Percentiles rank a stretch among this genome's conserved stretches.
Conservation (phyloP, 2,329 filamentous ascomycete genomes). For the Aureobasidium vineae region DNA sequence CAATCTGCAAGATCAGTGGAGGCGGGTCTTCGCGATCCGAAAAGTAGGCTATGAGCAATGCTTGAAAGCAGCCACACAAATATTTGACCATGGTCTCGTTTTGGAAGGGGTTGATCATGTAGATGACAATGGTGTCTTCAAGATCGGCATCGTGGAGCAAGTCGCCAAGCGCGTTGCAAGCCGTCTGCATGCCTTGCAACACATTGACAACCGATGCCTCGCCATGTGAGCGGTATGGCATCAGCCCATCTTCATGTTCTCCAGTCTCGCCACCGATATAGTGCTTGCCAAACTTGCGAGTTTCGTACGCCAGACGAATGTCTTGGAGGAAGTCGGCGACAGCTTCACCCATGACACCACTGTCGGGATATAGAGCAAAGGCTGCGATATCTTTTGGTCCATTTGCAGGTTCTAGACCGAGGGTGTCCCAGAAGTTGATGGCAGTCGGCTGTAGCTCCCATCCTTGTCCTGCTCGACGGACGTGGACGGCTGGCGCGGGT, state of each 20-base stretch:
- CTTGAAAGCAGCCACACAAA: conserved; percentile 70
- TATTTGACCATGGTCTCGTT: conserved; percentile 61
- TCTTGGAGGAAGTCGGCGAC: conserved; percentile 65
- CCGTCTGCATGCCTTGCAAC: conserved; percentile 12
- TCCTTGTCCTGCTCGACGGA: conserved; percentile 66
- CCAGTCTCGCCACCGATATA: conserved; percentile 42
- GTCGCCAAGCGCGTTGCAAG: conserved; percentile 20
- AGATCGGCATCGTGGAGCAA: conserved; percentile 4
- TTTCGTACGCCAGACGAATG: conserved; percentile 69
- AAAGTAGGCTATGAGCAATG: conserved; percentile 65
- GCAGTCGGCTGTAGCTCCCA: conserved; percentile 74
- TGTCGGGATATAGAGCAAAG: conserved; percentile 68
- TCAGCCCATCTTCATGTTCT: conserved; percentile 12
- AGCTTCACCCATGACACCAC: conserved; percentile 61
- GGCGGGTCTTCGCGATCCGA: conserved; percentile 29
- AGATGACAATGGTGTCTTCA: conserved; percentile 65
- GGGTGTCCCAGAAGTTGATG: conserved; percentile 75
- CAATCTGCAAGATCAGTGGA: conserved; percentile 74
- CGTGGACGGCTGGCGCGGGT: conserved; percentile 66
- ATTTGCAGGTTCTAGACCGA: conserved; percentile 69
- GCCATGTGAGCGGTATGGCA: conserved; percentile 17
- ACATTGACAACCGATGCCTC: background rate
- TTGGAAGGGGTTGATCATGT: conserved; percentile 69
- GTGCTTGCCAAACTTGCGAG: conserved; percentile 68
- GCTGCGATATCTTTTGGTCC: conserved; percentile 69